A percentile compares a stretch with the other conserved stretches of the same genome.
These are phyloP conservation scores for Cenchrus americanus DNA, from an alignment of 176 grass and related monocot genomes.

Conservation along the genomic window DNA sequence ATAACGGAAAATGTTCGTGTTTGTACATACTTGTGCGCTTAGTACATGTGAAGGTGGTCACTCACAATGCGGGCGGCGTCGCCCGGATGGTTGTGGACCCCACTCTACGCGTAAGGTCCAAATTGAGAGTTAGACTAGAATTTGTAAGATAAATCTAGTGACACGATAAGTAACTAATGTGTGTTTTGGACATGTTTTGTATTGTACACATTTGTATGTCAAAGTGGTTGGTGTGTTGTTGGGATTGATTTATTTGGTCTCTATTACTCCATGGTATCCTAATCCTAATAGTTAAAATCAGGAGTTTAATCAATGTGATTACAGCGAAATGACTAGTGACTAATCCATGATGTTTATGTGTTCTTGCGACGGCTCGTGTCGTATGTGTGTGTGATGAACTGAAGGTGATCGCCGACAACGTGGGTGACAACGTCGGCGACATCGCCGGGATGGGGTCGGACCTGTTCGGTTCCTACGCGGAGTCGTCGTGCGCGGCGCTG, in stretches of 20 bases:
- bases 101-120: neutral
- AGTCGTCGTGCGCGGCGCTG: constrained; percentile 83
- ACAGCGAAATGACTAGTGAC: neutral
- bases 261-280: too few relatives aligned
- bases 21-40: neutral
- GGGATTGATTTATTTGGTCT: too few relatives aligned
- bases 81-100: neutral
- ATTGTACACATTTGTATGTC: too few relatives aligned
- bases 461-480: constrained; percentile 93
- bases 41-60: neutral
- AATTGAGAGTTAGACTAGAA: neutral
- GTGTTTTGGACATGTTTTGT: too few relatives aligned
- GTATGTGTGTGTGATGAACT: neutral
- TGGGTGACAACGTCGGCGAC: constrained; percentile 90
- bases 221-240: too few relatives aligned
- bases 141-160: neutral
- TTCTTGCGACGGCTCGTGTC: neutral
- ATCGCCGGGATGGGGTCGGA: constrained; percentile 94
- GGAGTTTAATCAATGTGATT: too few relatives aligned
- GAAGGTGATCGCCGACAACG: constrained; percentile 91
- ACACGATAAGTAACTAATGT: too few relatives aligned
- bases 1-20: neutral
- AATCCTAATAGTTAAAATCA: too few relatives aligned
- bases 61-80: neutral
- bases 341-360: neutral